Evolutionary conservation across 2,329 filamentous ascomycete species (phyloP), one percentile per base, ranked within the genome.

Genomic region (Falciphora oryzae): DNA sequence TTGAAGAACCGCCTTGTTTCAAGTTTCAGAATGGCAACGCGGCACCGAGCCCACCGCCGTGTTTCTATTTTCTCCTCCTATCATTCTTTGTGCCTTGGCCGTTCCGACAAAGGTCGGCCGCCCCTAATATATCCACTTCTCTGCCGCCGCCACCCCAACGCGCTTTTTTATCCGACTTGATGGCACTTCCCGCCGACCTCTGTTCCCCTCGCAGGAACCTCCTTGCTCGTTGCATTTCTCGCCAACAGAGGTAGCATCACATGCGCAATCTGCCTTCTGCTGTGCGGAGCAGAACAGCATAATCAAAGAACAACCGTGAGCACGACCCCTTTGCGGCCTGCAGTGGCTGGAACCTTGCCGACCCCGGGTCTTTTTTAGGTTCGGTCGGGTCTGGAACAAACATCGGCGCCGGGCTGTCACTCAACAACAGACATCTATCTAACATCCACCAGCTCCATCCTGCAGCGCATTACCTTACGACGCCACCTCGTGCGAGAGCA

Each of bases 1-100:
- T 22, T 53, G 44, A 62, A 62, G 62, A 58, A 38, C 66, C 65
- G 62, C 56, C 62, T 61, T 56, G 61, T 63, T 66, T 67, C 63
- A 25, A 11, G 65, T 67, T 67, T 67, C 66, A 67, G 44, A 25
- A n/a, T 2, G 44, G 22, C 18, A n/a, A 7, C 44, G n/a, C 44
- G 44, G 18, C 44, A 53, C 22, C 44, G 5, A 53, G 8, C 18
- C 18, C 18, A 53, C 38, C 38, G 38, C 38, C 38, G 6, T 50
- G 38, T 22, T 50, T 22, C 38, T 50, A 50, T 50, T 50, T 50
- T n/a, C 8, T 53, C 44, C 44, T 22, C 44, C 44, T 53, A 53
- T 53, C 22, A 53, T 53, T 53, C 44, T 22, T 25, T 11, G 44
- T 25, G 44, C 38, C 38, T 50, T 22, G 1, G 38, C 38, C 38